Percentiles rank a stretch among this genome's conserved stretches.
Conservation (phyloP, 192 early-diverging fungal genomes). For the Dimargaris cristalligena region DNA sequence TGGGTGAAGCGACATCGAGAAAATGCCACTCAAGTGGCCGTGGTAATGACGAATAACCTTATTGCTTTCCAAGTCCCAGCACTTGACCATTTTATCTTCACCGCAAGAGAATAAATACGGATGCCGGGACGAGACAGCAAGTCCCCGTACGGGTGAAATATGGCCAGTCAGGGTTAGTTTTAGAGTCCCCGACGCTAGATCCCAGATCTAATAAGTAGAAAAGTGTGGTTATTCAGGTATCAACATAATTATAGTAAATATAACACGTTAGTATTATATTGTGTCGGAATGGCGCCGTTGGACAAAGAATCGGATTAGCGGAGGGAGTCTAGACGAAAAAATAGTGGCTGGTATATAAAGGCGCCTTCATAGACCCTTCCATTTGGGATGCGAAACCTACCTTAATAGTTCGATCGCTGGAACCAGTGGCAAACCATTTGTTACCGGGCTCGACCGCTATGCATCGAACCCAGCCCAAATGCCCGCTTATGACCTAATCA, state of each 20-base stretch:
- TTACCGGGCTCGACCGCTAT: conserved; percentile 89
- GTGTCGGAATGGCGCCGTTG: no score
- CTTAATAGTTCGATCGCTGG: conserved; percentile 94
- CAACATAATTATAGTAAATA: no score
- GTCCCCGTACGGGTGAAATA: conserved; percentile 83
- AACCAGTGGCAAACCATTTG: conserved; percentile 98
- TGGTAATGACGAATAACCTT: conserved; percentile 99
- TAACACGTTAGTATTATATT: no score
- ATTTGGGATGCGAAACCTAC: conserved; percentile 20
- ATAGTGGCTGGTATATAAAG: no score
- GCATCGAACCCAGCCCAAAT: conserved; percentile 90
- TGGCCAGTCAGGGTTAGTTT: conserved; percentile 94
- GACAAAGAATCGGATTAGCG: no score
- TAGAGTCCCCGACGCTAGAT: conserved; percentile 89
- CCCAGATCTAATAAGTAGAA: conserved; percentile 86
- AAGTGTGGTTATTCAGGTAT: no score
- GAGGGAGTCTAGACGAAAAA: no score
- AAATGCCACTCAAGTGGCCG: conserved; percentile 91
- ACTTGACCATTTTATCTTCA: conserved; percentile 98
- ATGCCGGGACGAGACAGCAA: conserved; percentile 85
- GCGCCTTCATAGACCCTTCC: background rate
- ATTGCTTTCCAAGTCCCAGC: conserved; percentile 98
- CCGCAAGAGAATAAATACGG: conserved; percentile 95
- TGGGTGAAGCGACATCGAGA: conserved; percentile 80
- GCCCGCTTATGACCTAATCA: conserved; percentile 84